These are phyloP conservation scores for Rhodotorula sp. DNA, from an alignment of 1,284 basidiomycete species.

Conservation along the genomic window DNA sequence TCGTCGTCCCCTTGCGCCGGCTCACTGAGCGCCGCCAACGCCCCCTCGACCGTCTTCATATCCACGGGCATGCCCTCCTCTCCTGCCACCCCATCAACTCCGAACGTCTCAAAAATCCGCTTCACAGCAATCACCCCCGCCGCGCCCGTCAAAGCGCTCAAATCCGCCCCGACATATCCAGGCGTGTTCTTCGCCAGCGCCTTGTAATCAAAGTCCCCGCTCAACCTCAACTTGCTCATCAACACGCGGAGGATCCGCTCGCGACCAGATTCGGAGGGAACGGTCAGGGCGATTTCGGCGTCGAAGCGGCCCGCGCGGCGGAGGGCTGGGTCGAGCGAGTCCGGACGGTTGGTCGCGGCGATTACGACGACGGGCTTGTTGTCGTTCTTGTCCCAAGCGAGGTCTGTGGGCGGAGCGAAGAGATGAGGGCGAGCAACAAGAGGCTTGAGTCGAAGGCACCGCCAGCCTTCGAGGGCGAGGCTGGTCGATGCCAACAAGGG, in stretches of 20 bases:
- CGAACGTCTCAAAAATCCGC: conserved; percentile 84
- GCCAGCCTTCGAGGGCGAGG: too few species aligned
- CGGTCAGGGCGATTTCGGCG: conserved; percentile 95
- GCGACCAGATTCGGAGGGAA: conserved; percentile 84
- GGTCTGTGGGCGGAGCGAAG: conserved; percentile 55
- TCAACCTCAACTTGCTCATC: conserved; percentile 68
- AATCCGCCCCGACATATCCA: conserved; percentile 94
- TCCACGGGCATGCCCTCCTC: conserved; percentile 12
- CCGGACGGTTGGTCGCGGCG: conserved; percentile 92
- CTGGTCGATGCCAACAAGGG: neutral
- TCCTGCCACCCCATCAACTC: conserved; percentile 45
- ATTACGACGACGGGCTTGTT: conserved; percentile 91
- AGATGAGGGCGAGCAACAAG: too few species aligned
- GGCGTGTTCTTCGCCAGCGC: conserved; percentile 88
- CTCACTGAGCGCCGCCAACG: conserved; percentile 7
- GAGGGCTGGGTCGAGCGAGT: conserved; percentile 88
- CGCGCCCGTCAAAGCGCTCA: conserved; percentile 84
- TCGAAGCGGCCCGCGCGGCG: conserved; percentile 92
- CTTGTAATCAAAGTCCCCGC: conserved; percentile 76
- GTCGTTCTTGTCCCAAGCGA: conserved; percentile 87
- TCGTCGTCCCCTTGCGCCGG: conserved; percentile 35
- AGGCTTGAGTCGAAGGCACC: too few species aligned
- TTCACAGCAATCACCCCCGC: conserved; percentile 96
- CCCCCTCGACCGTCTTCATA: conserved; percentile 18
- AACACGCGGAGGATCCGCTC: conserved; percentile 82